Evolutionary conservation across 2,329 filamentous ascomycete species (phyloP).

Genomic region (Cryphonectria naterciae): DNA sequence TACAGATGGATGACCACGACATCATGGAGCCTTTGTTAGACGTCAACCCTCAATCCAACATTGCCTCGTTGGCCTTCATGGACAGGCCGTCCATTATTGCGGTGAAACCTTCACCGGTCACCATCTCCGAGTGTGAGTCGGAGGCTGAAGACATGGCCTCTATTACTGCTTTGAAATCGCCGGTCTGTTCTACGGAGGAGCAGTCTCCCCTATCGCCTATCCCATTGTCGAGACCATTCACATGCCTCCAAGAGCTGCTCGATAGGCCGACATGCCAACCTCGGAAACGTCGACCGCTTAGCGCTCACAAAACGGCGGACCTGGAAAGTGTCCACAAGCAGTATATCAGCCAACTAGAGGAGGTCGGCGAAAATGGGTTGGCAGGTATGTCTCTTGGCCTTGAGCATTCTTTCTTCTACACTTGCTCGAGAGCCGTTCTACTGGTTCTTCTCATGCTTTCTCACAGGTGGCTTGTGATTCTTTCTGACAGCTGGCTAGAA

Average conservation of each 20-base stretch:
- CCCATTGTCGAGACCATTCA: background rate
- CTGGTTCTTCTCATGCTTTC: background rate
- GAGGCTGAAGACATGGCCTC: background rate
- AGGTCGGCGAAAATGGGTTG: background rate
- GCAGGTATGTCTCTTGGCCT: background rate
- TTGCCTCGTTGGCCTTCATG: background rate
- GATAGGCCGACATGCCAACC: background rate
- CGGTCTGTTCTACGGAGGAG: background rate
- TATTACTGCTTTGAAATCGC: constrained; percentile 1
- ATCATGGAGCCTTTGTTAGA: background rate
- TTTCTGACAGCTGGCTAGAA: background rate
- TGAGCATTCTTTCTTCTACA: background rate
- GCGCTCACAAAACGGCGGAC: background rate
- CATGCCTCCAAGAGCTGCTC: background rate
- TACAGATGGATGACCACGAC: background rate
- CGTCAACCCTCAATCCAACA: background rate
- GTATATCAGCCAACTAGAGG: background rate
- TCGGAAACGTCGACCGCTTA: background rate
- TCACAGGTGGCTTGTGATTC: background rate
- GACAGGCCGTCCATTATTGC: constrained; percentile 1
- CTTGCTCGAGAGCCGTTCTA: background rate
- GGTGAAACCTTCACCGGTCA: background rate
- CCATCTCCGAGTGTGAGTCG: background rate
- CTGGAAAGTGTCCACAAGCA: background rate
- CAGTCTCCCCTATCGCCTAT: background rate